Conservation (phyloP, 2,329 filamentous ascomycete species). For the Biscogniauxia sp. region DNA sequence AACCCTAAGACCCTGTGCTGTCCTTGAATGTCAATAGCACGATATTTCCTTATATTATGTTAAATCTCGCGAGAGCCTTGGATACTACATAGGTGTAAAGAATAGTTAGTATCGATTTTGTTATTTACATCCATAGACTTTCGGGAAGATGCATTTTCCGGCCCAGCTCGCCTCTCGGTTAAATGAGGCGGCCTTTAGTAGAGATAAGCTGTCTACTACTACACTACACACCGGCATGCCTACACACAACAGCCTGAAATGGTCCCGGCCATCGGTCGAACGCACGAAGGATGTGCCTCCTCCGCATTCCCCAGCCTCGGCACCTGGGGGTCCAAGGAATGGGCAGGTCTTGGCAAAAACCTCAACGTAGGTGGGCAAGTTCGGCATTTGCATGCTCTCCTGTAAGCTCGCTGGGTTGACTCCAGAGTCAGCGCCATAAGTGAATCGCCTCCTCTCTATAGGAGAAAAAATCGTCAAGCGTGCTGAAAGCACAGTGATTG, state of each 20-base stretch:
- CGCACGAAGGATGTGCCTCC: conserved; percentile 9
- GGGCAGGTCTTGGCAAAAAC: conserved; percentile 12
- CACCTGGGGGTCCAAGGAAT: conserved; percentile 10
- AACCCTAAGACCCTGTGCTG: too few species aligned
- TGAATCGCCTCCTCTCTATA: neutral
- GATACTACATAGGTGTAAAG: too few species aligned
- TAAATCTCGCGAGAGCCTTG: too few species aligned
- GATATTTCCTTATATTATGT: too few species aligned
- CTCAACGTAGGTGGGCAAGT: conserved; percentile 5
- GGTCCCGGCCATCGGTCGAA: conserved; percentile 3
- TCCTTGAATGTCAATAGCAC: too few species aligned
- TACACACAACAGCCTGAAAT: conserved; percentile 17
- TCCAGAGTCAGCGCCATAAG: neutral
- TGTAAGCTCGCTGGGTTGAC: neutral
- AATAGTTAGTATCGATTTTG: too few species aligned
- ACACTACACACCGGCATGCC: too few species aligned
- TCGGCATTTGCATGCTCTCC: conserved; percentile 21
- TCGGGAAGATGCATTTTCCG: too few species aligned
- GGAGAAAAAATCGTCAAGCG: neutral
- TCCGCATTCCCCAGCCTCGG: conserved; percentile 13
- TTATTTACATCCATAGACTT: too few species aligned
- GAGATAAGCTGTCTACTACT: too few species aligned
- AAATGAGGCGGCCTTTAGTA: too few species aligned
- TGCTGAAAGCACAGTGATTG: neutral
- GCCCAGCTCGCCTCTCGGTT: too few species aligned